Evolutionary conservation across 2,329 filamentous ascomycete species (phyloP).

Genomic region (Alternaria triticimaculans): DNA sequence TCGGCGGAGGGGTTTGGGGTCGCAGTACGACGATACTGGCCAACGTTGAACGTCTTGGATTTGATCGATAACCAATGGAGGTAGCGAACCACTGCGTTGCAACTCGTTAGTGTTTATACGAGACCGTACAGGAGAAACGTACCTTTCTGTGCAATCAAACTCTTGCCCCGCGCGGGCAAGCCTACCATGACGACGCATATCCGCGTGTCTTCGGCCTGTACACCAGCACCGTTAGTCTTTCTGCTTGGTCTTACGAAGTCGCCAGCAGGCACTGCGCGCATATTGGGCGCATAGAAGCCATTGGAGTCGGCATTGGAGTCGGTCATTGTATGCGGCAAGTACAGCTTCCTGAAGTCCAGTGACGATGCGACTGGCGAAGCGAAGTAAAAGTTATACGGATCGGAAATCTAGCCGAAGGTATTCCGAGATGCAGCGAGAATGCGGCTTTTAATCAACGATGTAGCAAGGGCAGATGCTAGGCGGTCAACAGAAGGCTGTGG

Average conservation of each 20-base stretch:
- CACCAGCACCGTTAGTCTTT: slow-evolving; percentile 67
- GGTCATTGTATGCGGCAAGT: slow-evolving; percentile 37
- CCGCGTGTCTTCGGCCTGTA: slow-evolving; percentile 92
- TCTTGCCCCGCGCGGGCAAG: slow-evolving; percentile 93
- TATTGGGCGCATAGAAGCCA: slow-evolving; percentile 48
- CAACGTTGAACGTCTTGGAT: slow-evolving; percentile 95
- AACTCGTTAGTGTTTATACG: slow-evolving; percentile 15
- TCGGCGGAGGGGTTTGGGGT: slow-evolving; percentile 90
- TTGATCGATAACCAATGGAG: slow-evolving; percentile 95
- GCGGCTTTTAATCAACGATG: slow-evolving; percentile 23
- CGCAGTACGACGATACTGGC: slow-evolving; percentile 88
- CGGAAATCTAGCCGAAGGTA: slow-evolving; percentile 37
- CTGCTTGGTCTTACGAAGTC: slow-evolving; percentile 54
- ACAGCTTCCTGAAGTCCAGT: slow-evolving; percentile 32
- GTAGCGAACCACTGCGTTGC: slow-evolving; percentile 67
- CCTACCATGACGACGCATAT: slow-evolving; percentile 99
- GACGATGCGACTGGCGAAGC: slow-evolving; percentile 21
- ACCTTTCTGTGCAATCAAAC: slow-evolving; percentile 97
- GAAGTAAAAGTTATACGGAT: slow-evolving; percentile 29
- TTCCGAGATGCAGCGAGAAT: slow-evolving; percentile 38
- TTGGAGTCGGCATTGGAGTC: slow-evolving; percentile 48
- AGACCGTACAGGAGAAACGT: slow-evolving; percentile 33
- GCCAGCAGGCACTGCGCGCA: slow-evolving; percentile 51
- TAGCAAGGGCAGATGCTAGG: slow-evolving; percentile 17
- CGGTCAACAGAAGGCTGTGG: slow-evolving; percentile 24